Percentiles rank a stretch among this genome's conserved stretches.
phyloP scores from a whole-genome alignment of 1,284 basidiomycete species.

The Testicularia cyperi region DNA sequence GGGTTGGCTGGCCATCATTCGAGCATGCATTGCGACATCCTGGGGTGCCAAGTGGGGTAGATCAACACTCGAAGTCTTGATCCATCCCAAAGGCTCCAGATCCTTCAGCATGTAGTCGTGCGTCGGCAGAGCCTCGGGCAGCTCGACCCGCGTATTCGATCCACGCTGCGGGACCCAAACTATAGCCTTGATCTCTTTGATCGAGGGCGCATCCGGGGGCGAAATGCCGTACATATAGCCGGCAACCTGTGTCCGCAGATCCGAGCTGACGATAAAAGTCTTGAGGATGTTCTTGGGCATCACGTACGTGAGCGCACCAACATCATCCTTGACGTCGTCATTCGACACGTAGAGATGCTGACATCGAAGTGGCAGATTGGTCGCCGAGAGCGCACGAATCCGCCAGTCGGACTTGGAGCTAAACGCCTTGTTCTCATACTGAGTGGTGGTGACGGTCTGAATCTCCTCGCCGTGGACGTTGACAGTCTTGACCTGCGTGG shows the following conservation, averaged over 20 bases:
- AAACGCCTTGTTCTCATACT: slow-evolving; percentile 96
- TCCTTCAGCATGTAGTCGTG: slow-evolving; percentile 94
- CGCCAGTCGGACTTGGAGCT: slow-evolving; percentile 99
- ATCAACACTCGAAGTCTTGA: slow-evolving; percentile 79
- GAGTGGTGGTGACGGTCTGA: slow-evolving; percentile 92
- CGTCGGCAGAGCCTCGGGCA: slow-evolving; percentile 81
- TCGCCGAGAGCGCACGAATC: slow-evolving; percentile 90
- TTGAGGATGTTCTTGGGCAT: slow-evolving; percentile 96
- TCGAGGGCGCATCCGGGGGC: slow-evolving; percentile 93
- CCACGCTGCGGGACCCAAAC: slow-evolving; percentile 95
- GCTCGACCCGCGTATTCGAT: slow-evolving; percentile 86
- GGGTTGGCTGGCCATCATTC: slow-evolving; percentile 91
- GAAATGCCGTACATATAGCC: slow-evolving; percentile 90
- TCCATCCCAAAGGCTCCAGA: slow-evolving; percentile 93
- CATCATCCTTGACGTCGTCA: slow-evolving; percentile 97
- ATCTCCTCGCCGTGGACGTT: slow-evolving; percentile 97
- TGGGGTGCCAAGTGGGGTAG: slow-evolving; percentile 72
- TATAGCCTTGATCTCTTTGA: slow-evolving; percentile 97
- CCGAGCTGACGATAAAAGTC: slow-evolving; percentile 88
- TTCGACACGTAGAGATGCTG: slow-evolving; percentile 99
- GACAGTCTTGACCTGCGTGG: slow-evolving; percentile 93
- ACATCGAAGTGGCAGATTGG: slow-evolving; percentile 89
- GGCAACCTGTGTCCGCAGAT: slow-evolving; percentile 93
- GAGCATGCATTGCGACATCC: slow-evolving; percentile 93
- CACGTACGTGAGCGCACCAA: slow-evolving; percentile 88